Evolutionary conservation across 768 basidiomycete species (phyloP), one percentile per base, ranked within the genome.

Genomic region (Xanthoconium stramineum): DNA sequence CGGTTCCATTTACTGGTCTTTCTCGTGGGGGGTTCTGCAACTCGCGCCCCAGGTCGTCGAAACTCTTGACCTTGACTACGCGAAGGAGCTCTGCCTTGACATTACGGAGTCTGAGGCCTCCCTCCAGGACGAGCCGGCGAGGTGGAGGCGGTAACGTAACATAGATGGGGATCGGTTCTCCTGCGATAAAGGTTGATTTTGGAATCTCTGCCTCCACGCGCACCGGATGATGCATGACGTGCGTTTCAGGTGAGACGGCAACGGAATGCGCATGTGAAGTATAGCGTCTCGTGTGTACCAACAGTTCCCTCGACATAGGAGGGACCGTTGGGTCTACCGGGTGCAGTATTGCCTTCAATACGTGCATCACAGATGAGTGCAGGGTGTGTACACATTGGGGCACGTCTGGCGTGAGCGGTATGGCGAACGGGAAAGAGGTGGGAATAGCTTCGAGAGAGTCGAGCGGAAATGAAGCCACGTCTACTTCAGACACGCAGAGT

Each of bases 371-470:
- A 1, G 84, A 82, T 3, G 92, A 94, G 59, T 82, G 81, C 15
- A 85, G 77, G 5, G 91, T 89, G 63, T 86, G 84, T 32, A 94
- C 77, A 39, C 89, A 90, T 68, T 94, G 89, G 0, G 93, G 93
- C 7, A 89, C 84, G 70, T 95, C 93, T 40, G 81, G 72, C 56
- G 79, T 82, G 50, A 95, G 78, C 12, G 89, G 89, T 57, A 95
- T 84, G 37, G 89, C 82, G 72, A 94, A 95, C n/a, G 87, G 84
- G 57, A 88, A 81, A 20, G 81, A 80, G 3, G 84, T 78, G 6
- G 88, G 86, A 55, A 85, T 74, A 24, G 74, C 56, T 19, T 74
- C 63, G 46, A 65, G 59, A 47, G 77, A 65, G 40, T 71, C 61
- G 11, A 65, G 69, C 15, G 75, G 70, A 43, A 76, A 72, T 9